These are phyloP conservation scores for Trifolium subterraneum DNA, from an alignment of 306 rosid genomes.

Conservation along the genomic window DNA sequence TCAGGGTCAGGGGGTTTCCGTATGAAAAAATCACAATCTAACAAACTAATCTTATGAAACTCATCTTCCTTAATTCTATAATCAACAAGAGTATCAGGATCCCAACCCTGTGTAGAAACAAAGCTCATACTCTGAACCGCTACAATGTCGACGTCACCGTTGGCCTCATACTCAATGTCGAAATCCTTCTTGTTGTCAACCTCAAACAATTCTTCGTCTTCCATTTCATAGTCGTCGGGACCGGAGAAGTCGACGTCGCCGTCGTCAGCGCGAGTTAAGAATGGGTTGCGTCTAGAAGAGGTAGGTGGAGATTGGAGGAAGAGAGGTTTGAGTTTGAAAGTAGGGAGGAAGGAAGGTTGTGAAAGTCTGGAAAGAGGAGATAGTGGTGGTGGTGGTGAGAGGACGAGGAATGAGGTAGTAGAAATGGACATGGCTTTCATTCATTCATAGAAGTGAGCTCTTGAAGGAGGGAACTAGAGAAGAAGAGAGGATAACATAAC, in stretches of 20 bases:
- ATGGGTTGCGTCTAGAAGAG: conserved; percentile 48
- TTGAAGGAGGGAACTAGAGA: not conserved
- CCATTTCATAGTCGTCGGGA: conserved; percentile 85
- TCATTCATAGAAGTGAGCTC: not conserved
- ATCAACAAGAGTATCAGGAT: conserved; percentile 78
- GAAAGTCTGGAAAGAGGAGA: conserved; percentile 28
- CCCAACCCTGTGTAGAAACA: conserved; percentile 81
- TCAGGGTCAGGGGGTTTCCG: conserved; percentile 92
- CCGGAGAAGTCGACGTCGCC: conserved; percentile 66
- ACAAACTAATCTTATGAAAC: conserved; percentile 81
- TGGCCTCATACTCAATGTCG: conserved; percentile 82
- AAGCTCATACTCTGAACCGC: conserved; percentile 70
- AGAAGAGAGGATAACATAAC: not conserved
- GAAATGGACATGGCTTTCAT: not conserved
- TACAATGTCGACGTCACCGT: conserved; percentile 60
- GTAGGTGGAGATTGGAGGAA: not conserved
- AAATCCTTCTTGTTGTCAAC: conserved; percentile 91
- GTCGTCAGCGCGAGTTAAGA: conserved; percentile 68
- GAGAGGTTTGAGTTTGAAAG: conserved; percentile 43
- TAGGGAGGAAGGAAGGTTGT: conserved; percentile 35
- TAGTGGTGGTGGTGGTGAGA: conserved; percentile 31
- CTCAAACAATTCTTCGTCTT: conserved; percentile 83
- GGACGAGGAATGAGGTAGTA: conserved; percentile 42
- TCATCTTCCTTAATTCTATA: conserved; percentile 88
- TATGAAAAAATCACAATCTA: conserved; percentile 86